Percentiles rank a stretch among this genome's conserved stretches.
Evolutionary conservation across 2,329 filamentous ascomycete genomes (phyloP).

Genomic region (Penicillium sclerotigenum): DNA sequence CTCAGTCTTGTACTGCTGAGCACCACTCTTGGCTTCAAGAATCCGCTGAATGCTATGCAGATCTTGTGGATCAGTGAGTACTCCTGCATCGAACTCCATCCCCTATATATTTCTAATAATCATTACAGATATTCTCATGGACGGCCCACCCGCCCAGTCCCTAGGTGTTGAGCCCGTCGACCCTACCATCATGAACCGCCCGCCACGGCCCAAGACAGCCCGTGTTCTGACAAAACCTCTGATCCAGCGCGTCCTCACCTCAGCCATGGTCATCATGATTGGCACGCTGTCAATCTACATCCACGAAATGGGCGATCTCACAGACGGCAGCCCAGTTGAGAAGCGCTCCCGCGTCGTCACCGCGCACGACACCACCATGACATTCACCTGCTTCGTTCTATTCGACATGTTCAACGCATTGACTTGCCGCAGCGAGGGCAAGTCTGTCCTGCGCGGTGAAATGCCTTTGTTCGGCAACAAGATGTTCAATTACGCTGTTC

Average conservation of each 20-base stretch:
- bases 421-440: constrained; percentile 84
- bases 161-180: constrained; percentile 94
- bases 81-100: background rate
- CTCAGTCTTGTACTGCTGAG: constrained; percentile 87
- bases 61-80: constrained; percentile 98
- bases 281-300: constrained; percentile 91
- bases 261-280: constrained; percentile 83
- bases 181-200: constrained; percentile 86
- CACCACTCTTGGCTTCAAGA: constrained; percentile 88
- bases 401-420: constrained; percentile 99
- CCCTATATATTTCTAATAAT: constrained; percentile 25
- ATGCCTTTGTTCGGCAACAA: constrained; percentile 78
- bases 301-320: constrained; percentile 79
- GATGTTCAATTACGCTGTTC: constrained; percentile 95
- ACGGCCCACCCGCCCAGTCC: constrained; percentile 94
- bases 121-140: constrained; percentile 90
- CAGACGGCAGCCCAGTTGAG: constrained; percentile 40
- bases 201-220: constrained; percentile 80
- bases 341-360: constrained; percentile 64
- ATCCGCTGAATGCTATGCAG: constrained; percentile 97
- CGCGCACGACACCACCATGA: constrained; percentile 96
- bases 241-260: constrained; percentile 79
- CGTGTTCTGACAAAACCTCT: constrained; percentile 84
- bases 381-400: constrained; percentile 96
- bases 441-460: constrained; percentile 84